Evolutionary conservation across 148 eudicot species (phyloP).

Genomic region (Hydrangea macrophylla): DNA sequence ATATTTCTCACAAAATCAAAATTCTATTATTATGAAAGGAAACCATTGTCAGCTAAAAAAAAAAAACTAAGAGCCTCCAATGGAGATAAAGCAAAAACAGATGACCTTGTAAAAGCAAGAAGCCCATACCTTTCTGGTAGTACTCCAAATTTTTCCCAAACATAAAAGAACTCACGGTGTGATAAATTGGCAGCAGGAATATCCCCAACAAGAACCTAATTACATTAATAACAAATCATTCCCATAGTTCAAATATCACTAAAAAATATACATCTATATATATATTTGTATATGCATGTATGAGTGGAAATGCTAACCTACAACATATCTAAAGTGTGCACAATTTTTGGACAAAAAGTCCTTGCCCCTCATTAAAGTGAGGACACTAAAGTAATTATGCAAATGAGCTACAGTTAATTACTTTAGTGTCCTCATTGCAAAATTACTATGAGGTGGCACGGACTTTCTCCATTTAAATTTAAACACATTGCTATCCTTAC

Average conservation of each 20-base stretch:
- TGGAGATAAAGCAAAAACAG: not conserved
- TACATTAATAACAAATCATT: constrained; percentile 17
- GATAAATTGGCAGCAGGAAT: constrained; percentile 87
- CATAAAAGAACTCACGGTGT: constrained; percentile 83
- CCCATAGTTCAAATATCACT: not conserved
- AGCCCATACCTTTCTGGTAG: constrained; percentile 79
- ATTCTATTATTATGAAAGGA: not conserved
- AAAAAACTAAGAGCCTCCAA: not conserved
- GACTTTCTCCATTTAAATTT: no score
- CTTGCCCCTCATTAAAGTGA: no score
- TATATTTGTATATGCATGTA: no score
- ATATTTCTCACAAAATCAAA: no score
- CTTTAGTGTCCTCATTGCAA: no score
- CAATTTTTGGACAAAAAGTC: no score
- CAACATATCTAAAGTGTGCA: no score
- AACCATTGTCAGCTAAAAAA: not conserved
- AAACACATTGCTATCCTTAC: no score
- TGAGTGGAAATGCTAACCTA: no score
- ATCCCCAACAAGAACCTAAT: constrained; percentile 93
- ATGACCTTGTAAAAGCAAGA: not conserved
- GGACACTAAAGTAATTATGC: no score
- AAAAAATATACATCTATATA: not conserved
- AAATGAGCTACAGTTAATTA: no score
- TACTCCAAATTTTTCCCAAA: constrained; percentile 90
- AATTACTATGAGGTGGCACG: no score